Base-by-base conservation (phyloP, 805 yeast species). In the Lachancea waltii region DNA sequence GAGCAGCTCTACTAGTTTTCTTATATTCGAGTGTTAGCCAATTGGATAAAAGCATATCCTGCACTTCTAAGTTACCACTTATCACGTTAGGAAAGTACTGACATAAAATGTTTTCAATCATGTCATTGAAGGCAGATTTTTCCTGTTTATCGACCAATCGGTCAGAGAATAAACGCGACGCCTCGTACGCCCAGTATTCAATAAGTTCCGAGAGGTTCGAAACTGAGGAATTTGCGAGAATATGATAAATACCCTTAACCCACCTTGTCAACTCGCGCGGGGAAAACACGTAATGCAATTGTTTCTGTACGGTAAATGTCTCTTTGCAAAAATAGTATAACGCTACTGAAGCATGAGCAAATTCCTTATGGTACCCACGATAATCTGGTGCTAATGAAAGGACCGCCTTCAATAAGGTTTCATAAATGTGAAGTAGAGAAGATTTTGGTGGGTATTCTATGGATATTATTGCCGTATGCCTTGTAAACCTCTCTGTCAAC, bases 181-280 rank as follows among this genome's bases (percentile, higher is more conserved):
- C 94, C 54, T 89, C 97, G 55, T 89, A 85, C 2, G 77, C 79
- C 85, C 92, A 83, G 0, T 87, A 43, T 29, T 86, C 62, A 0
- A 82, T 54, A 15, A 86, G 55, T 0, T 67, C 70, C 3, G 62
- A 60, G 16, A 78, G 50, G 0, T 58, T 42, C 6, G 67, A 45
- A 10, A 61, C 53, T 1, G 64, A 68, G 3, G 59, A 56, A 7
- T 60, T 64, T 38, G 50, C 58, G 22, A 73, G 49, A 0, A 78
- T 75, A 24, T 70, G 73, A 32, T 75, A 68, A 1, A 89, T 58
- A n/a, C 95, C 95, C 41, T 82, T 69, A 1, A 76, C 67, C 94
- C 95, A 85, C 41, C 97, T 65, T 0, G 97, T 86, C 10, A 89
- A 67, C 55, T 89, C 97, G 56, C 97, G 76, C 0, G 97, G 97